phyloP scores from a whole-genome alignment of 495 filamentous ascomycete species.

The Alectoria sarmentosa region DNA sequence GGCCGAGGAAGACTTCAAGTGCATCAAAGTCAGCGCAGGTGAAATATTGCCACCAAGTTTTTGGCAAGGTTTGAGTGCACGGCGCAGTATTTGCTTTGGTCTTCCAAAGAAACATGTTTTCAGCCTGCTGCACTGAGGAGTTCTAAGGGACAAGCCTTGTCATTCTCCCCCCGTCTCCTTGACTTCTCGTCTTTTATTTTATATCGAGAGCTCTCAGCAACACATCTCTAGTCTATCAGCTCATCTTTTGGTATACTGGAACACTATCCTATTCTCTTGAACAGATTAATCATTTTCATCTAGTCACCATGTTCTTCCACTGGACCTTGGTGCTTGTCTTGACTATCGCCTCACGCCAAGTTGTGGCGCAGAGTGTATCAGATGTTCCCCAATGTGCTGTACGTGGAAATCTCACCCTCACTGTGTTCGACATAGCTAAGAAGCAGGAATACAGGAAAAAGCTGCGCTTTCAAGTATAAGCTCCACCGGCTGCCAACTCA shows the following conservation, averaged over 20 bases:
- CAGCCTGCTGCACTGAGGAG: background rate
- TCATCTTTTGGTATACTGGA: background rate
- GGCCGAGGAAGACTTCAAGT: background rate
- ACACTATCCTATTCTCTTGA: background rate
- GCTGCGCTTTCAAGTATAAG: conserved; percentile 14
- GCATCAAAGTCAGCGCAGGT: background rate
- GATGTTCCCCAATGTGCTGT: conserved; percentile 15
- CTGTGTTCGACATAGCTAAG: conserved; percentile 1
- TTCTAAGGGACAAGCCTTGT: background rate
- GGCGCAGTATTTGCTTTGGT: background rate
- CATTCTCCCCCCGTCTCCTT: background rate
- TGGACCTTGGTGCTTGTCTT: background rate
- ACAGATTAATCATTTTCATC: background rate
- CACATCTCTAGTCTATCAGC: background rate
- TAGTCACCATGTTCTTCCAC: background rate
- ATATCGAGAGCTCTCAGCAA: background rate
- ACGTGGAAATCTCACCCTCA: background rate
- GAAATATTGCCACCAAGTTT: background rate
- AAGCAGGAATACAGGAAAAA: conserved; percentile 1
- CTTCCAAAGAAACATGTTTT: background rate
- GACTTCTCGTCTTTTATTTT: background rate
- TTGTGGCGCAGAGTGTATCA: conserved; percentile 5
- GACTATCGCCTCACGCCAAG: background rate
- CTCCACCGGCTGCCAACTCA: conserved; percentile 17
- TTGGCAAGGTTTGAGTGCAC: background rate